phyloP scores from a whole-genome alignment of 2,329 filamentous ascomycete genomes.

The Phyllosticta ampelicida region DNA sequence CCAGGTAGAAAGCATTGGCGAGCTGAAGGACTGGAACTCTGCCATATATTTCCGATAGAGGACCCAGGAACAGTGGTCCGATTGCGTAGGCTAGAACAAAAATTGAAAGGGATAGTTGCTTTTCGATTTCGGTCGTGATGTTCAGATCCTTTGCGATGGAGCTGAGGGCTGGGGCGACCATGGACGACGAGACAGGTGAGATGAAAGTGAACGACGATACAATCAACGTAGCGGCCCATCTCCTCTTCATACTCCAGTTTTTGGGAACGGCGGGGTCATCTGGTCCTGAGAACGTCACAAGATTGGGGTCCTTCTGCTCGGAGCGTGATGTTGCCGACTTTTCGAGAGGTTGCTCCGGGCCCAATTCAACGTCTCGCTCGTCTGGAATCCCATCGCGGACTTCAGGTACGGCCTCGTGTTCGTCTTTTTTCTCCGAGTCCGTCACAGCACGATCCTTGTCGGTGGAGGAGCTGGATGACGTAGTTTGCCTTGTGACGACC shows the following conservation, averaged over 20 bases:
- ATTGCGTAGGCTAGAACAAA: slow-evolving; percentile 28
- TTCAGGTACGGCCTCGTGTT: slow-evolving; percentile 17
- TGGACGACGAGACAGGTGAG: slow-evolving; percentile 28
- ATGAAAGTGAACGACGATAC: slow-evolving; percentile 32
- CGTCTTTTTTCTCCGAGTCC: slow-evolving; percentile 12
- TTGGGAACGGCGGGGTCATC: slow-evolving; percentile 37
- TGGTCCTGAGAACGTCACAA: slow-evolving; percentile 35
- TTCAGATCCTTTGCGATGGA: slow-evolving; percentile 22
- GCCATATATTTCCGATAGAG: slow-evolving; percentile 27
- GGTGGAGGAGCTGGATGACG: slow-evolving; percentile 2
- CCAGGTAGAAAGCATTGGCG: slow-evolving; percentile 24
- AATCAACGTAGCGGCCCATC: slow-evolving; percentile 36
- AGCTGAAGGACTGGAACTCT: slow-evolving; percentile 23
- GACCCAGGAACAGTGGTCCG: slow-evolving; percentile 26
- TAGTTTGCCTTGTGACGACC: not conserved
- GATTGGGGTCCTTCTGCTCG: slow-evolving; percentile 21
- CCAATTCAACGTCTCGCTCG: slow-evolving; percentile 22
- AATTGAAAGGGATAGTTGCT: slow-evolving; percentile 25
- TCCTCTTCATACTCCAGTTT: slow-evolving; percentile 34
- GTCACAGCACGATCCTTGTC: slow-evolving; percentile 11
- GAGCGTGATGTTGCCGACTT: slow-evolving; percentile 19
- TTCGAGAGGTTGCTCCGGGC: slow-evolving; percentile 14
- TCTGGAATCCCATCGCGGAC: slow-evolving; percentile 20
- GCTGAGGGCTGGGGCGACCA: slow-evolving; percentile 26
- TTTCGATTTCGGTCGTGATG: slow-evolving; percentile 21